Conservation (phyloP, 768 basidiomycete species). For the Tricholoma saponaceum region DNA sequence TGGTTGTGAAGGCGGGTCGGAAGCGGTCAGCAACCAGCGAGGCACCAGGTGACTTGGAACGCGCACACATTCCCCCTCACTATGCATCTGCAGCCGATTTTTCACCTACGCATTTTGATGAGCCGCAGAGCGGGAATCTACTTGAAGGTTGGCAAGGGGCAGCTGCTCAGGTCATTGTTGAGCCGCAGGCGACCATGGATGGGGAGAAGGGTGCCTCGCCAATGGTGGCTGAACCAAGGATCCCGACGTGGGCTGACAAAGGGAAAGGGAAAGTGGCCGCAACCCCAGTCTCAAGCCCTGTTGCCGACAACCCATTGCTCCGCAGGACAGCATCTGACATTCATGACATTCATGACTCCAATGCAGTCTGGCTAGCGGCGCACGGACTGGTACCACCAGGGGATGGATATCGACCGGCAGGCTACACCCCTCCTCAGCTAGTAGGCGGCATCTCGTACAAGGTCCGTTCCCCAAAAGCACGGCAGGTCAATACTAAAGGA, state of each 20-base stretch:
- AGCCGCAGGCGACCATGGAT: not conserved
- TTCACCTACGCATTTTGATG: not conserved
- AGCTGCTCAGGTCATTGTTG: not conserved
- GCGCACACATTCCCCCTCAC: not conserved
- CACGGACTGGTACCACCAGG: not conserved
- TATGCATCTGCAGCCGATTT: not conserved
- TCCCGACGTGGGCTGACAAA: not conserved
- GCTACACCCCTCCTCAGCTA: not conserved
- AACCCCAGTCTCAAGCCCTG: not conserved
- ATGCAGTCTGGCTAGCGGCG: not conserved
- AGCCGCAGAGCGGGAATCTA: not conserved
- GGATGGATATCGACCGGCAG: not conserved
- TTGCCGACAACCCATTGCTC: not conserved
- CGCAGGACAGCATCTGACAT: not conserved
- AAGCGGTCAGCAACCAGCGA: not conserved
- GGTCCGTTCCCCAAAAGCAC: not conserved
- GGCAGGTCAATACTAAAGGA: too few relatives aligned
- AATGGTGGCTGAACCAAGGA: not conserved
- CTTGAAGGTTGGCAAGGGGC: not conserved
- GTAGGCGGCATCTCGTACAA: not conserved
- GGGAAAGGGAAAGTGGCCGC: not conserved
- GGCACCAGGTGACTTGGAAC: not conserved
- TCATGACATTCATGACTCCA: not conserved
- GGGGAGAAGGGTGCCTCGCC: not conserved
- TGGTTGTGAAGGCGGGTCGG: not conserved